Conservation (phyloP, 2,329 filamentous ascomycete species). For the Chaetomium olivaceum region DNA sequence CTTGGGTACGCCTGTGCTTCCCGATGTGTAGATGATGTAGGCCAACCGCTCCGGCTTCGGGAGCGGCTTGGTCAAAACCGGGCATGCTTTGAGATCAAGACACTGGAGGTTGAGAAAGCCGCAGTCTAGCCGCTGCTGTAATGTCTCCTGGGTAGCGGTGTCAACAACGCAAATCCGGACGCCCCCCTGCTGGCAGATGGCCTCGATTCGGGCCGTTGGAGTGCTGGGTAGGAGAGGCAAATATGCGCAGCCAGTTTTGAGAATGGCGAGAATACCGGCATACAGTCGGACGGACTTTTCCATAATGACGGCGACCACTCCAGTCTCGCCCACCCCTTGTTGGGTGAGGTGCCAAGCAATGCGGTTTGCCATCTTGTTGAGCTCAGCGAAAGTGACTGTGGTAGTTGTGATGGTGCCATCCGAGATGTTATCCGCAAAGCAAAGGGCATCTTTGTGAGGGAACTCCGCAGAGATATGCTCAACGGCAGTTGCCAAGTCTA, state of each 20-base stretch:
- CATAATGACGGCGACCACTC: constrained; percentile 72
- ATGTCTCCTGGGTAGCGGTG: constrained; percentile 25
- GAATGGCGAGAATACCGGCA: constrained; percentile 68
- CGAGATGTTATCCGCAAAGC: constrained; percentile 58
- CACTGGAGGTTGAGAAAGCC: constrained; percentile 41
- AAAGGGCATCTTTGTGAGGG: constrained; percentile 61
- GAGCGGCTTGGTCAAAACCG: constrained; percentile 39
- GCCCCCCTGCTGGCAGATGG: constrained; percentile 63
- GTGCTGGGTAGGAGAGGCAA: constrained; percentile 76
- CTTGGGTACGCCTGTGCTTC: constrained; percentile 78
- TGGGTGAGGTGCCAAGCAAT: constrained; percentile 59
- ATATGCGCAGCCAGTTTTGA: constrained; percentile 77
- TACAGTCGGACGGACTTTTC: constrained; percentile 76
- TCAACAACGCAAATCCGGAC: constrained; percentile 51
- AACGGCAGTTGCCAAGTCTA: constrained; percentile 55
- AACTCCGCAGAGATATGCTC: constrained; percentile 50
- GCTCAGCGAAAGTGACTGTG: constrained; percentile 60
- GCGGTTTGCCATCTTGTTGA: constrained; percentile 65
- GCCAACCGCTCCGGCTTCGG: constrained; percentile 56
- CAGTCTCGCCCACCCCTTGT: constrained; percentile 50
- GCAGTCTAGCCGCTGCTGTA: constrained; percentile 27
- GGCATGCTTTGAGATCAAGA: constrained; percentile 32
- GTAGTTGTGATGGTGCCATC: constrained; percentile 40
- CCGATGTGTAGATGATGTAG: constrained; percentile 82
- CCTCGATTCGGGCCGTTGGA: constrained; percentile 58